phyloP scores from a whole-genome alignment of 768 basidiomycete species.

The Termitomyces eurrhizus region DNA sequence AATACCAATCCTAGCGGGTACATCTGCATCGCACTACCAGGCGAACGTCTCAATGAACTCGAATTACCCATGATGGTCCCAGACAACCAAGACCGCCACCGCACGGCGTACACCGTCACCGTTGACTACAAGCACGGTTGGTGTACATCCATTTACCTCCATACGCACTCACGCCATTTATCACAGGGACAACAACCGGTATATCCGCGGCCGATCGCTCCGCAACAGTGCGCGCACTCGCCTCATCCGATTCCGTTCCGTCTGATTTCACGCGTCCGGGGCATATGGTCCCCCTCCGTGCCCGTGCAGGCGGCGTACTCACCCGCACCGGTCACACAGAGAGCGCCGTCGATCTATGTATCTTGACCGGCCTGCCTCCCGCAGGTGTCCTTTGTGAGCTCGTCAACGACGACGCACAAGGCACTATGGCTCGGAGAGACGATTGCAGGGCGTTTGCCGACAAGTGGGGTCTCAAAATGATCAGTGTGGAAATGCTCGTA shows the following conservation, averaged over 20 bases:
- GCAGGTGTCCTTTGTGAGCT: conserved; percentile 92
- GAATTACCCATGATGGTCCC: conserved; percentile 94
- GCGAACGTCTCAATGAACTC: conserved; percentile 69
- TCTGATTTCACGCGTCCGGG: conserved; percentile 89
- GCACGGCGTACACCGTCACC: conserved; percentile 94
- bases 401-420: conserved; percentile 86
- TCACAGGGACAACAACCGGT: conserved; percentile 84
- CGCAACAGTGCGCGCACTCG: conserved; percentile 80
- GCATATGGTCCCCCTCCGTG: conserved; percentile 91
- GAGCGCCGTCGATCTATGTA: conserved; percentile 82
- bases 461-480: conserved; percentile 87
- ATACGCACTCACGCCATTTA: conserved; percentile 6
- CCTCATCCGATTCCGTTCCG: conserved; percentile 49
- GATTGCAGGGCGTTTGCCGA: conserved; percentile 92
- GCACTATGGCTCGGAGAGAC: conserved; percentile 92
- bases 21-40: conserved; percentile 84
- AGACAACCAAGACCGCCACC: conserved; percentile 83
- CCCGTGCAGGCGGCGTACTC: conserved; percentile 80
- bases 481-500: conserved; percentile 84
- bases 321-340: conserved; percentile 94
- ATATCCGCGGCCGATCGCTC: conserved; percentile 96
- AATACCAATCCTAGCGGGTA: conserved; percentile 62
- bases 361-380: conserved; percentile 59
- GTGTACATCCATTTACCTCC: conserved; percentile 19
- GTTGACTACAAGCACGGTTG: conserved; percentile 89